Evolutionary conservation across 2,329 filamentous ascomycete species (phyloP).

Genomic region (Arthrocladium fulminans): DNA sequence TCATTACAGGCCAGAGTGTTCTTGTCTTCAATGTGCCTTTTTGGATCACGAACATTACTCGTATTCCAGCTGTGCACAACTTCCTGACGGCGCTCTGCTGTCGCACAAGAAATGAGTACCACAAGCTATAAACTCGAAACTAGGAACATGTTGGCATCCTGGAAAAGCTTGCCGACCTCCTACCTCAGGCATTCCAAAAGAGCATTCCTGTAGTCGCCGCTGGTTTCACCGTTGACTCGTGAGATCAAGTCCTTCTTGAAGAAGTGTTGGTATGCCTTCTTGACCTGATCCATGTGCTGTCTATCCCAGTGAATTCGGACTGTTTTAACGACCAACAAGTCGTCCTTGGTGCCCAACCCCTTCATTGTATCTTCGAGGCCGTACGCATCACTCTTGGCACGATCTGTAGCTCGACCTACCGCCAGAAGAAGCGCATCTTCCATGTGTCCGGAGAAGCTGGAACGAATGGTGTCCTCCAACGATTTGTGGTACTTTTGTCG

Average conservation of each 20-base stretch:
- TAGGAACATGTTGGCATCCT: background rate
- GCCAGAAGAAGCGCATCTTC: conserved; percentile 72
- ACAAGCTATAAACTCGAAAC: background rate
- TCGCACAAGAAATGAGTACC: background rate
- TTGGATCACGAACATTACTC: too few relatives aligned
- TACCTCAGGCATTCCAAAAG: conserved; percentile 57
- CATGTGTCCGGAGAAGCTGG: conserved; percentile 90
- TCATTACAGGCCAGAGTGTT: background rate
- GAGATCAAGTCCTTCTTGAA: conserved; percentile 59
- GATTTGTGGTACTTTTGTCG: conserved; percentile 60
- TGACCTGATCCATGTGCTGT: conserved; percentile 64
- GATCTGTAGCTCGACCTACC: conserved; percentile 66
- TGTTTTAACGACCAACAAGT: conserved; percentile 65
- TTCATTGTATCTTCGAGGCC: conserved; percentile 82
- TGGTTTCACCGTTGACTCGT: conserved; percentile 73
- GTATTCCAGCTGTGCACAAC: too few relatives aligned
- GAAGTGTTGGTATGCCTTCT: conserved; percentile 63
- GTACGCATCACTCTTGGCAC: conserved; percentile 71
- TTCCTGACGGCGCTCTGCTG: too few relatives aligned
- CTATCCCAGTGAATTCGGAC: conserved; percentile 78
- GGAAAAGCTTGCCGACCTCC: conserved; percentile 11
- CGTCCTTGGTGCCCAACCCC: conserved; percentile 78
- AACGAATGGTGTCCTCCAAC: conserved; percentile 65
- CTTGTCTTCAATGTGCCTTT: too few relatives aligned
- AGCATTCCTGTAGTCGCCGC: conserved; percentile 69